A percentile compares a stretch with the other conserved stretches of the same genome.
Evolutionary conservation across 2,329 filamentous ascomycete species (phyloP).

Genomic region (Colletotrichum sp.): DNA sequence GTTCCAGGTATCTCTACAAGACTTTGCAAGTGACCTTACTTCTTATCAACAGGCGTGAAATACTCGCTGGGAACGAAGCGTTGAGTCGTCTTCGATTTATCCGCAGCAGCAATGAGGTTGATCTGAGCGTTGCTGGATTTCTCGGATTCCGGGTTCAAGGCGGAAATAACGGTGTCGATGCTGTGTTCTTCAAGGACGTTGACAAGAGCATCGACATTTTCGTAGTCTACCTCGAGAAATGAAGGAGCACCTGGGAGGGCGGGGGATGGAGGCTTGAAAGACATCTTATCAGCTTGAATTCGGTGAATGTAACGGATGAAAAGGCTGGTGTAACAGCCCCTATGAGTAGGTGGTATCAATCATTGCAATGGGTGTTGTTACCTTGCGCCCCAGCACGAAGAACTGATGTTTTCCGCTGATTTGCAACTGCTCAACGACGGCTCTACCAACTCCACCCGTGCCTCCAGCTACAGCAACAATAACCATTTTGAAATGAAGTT

Average conservation of each 20-base stretch:
- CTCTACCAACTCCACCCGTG: conserved; percentile 46
- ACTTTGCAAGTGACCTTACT: accelerated
- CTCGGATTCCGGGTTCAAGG: conserved; percentile 32
- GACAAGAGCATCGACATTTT: conserved; percentile 22
- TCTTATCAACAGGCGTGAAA: background rate
- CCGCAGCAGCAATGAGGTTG: conserved; percentile 48
- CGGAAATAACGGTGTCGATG: conserved; percentile 49
- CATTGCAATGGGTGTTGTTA: background rate
- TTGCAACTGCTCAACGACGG: conserved; percentile 48
- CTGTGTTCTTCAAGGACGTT: conserved; percentile 37
- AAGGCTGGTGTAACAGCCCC: background rate
- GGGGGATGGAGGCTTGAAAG: background rate
- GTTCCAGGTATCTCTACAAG: background rate
- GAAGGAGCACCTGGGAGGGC: conserved; percentile 22
- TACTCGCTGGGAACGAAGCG: conserved; percentile 50
- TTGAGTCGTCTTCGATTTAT: conserved; percentile 36
- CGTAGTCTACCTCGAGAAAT: conserved; percentile 31
- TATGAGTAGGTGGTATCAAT: background rate
- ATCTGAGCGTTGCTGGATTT: conserved; percentile 32
- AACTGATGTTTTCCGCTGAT: conserved; percentile 38
- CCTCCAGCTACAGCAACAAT: conserved; percentile 51
- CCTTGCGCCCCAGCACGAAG: conserved; percentile 34
- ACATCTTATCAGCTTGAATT: background rate
- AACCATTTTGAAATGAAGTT: background rate
- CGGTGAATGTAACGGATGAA: accelerated